Evolutionary conservation across 2,329 filamentous ascomycete species (phyloP).

Genomic region (Diaporthe capsici): DNA sequence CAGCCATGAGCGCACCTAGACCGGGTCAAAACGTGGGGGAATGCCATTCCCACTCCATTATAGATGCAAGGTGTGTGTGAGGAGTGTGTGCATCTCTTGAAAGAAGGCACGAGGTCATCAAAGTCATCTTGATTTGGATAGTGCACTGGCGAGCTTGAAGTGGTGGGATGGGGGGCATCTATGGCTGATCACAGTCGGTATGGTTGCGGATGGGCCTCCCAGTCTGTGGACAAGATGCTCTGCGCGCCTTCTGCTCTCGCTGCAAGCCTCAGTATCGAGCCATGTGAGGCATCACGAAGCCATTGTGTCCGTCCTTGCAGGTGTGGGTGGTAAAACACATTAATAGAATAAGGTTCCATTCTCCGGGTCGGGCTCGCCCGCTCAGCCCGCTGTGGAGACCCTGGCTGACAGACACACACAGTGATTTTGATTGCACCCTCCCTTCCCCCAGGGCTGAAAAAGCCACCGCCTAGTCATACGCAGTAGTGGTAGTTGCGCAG

Average conservation of each 20-base stretch:
- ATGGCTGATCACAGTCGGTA: background rate
- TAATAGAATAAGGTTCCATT: conserved; percentile 31
- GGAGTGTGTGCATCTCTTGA: background rate
- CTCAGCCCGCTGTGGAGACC: conserved; percentile 31
- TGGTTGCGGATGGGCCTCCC: background rate
- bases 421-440: background rate
- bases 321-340: conserved; percentile 8
- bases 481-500: background rate
- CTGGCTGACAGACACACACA: background rate
- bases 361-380: conserved; percentile 25
- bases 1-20: background rate
- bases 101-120: background rate
- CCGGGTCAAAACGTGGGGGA: background rate
- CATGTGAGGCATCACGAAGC: background rate
- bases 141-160: background rate
- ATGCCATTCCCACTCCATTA: background rate
- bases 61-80: background rate
- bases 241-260: background rate
- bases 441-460: conserved; percentile 9
- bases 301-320: background rate
- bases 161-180: background rate
- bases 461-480: background rate
- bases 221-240: background rate
- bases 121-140: background rate
- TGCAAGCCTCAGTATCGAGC: background rate